These are phyloP conservation scores for Aristolochia californica DNA, from an alignment of 164 flowering plant species.

Conservation along the genomic window DNA sequence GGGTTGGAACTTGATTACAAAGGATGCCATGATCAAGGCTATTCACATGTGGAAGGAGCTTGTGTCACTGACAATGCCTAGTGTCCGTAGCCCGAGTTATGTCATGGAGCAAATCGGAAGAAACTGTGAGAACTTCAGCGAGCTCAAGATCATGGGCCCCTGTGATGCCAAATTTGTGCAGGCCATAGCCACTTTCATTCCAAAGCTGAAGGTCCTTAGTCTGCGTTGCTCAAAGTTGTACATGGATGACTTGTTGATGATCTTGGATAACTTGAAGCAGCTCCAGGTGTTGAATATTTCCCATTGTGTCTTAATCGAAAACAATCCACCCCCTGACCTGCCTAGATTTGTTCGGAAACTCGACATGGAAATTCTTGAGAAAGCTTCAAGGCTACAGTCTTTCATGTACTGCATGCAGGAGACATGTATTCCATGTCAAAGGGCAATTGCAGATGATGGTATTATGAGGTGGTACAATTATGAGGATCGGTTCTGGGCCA, in stretches of 20 bases:
- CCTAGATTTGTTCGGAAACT: too few species aligned
- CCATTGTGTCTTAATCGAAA: slow-evolving; percentile 39
- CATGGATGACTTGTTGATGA: slow-evolving; percentile 26
- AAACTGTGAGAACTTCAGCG: too few species aligned
- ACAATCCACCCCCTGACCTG: slow-evolving; percentile 16
- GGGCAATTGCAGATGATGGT: slow-evolving; percentile 41
- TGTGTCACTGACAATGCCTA: slow-evolving; percentile 56
- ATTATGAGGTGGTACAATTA: slow-evolving; percentile 60
- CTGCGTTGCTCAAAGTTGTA: slow-evolving; percentile 15
- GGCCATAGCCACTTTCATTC: too few species aligned
- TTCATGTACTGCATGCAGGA: slow-evolving; percentile 7
- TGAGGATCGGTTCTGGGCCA: slow-evolving; percentile 41
- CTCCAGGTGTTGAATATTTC: slow-evolving; percentile 56
- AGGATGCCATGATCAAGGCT: slow-evolving; percentile 36
- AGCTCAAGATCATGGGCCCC: too few species aligned
- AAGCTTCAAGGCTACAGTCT: too few species aligned
- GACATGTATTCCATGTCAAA: slow-evolving; percentile 40
- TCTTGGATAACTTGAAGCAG: slow-evolving; percentile 29
- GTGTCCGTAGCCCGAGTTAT: slow-evolving; percentile 6
- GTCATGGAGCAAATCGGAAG: slow-evolving; percentile 15
- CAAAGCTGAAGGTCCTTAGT: too few species aligned
- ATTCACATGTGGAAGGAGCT: slow-evolving; percentile 38
- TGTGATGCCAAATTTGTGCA: too few species aligned
- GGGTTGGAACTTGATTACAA: slow-evolving; percentile 49
- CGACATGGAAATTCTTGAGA: too few species aligned